A percentile compares a stretch with the other conserved stretches of the same genome.
phyloP scores from a whole-genome alignment of 306 rosid genomes.

The Prinsepia uniflora region DNA sequence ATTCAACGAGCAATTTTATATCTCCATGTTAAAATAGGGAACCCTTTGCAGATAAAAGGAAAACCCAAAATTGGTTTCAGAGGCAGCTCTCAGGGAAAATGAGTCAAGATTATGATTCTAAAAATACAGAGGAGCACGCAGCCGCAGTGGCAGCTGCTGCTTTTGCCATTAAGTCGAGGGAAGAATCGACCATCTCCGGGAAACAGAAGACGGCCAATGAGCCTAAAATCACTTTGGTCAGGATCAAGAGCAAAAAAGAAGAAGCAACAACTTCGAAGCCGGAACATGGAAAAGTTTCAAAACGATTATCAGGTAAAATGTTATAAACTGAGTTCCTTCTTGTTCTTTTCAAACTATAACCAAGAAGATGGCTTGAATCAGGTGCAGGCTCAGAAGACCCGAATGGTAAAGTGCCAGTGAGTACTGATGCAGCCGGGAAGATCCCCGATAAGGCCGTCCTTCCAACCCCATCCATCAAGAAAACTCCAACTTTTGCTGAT shows the following conservation, averaged over 20 bases:
- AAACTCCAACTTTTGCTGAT: slow-evolving; percentile 29
- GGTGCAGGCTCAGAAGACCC: slow-evolving; percentile 45
- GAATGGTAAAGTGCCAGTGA: slow-evolving; percentile 30
- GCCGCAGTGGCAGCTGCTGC: slow-evolving; percentile 78
- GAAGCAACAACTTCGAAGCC: slow-evolving; percentile 29
- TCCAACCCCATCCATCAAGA: slow-evolving; percentile 33
- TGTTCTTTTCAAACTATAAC: neutral
- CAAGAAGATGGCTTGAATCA: slow-evolving; percentile 13
- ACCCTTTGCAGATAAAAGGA: slow-evolving; percentile 47
- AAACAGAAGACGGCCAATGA: slow-evolving; percentile 15
- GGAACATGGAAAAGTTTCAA: slow-evolving; percentile 37
- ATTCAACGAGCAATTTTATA: neutral
- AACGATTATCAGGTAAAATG: slow-evolving; percentile 47
- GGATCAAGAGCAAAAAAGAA: slow-evolving; percentile 37
- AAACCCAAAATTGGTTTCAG: slow-evolving; percentile 51
- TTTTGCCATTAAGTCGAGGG: slow-evolving; percentile 43
- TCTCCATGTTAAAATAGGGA: too few species aligned
- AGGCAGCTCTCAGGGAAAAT: slow-evolving; percentile 39
- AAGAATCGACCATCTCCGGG: slow-evolving; percentile 22
- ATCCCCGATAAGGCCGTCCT: slow-evolving; percentile 28
- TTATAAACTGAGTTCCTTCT: neutral
- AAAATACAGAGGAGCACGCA: slow-evolving; percentile 37
- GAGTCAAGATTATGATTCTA: slow-evolving; percentile 45
- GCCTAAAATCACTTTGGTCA: slow-evolving; percentile 20
- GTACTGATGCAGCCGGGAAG: slow-evolving; percentile 24